Base-by-base conservation (phyloP, 2,329 filamentous ascomycete genomes). In the Rutstroemia sp. region DNA sequence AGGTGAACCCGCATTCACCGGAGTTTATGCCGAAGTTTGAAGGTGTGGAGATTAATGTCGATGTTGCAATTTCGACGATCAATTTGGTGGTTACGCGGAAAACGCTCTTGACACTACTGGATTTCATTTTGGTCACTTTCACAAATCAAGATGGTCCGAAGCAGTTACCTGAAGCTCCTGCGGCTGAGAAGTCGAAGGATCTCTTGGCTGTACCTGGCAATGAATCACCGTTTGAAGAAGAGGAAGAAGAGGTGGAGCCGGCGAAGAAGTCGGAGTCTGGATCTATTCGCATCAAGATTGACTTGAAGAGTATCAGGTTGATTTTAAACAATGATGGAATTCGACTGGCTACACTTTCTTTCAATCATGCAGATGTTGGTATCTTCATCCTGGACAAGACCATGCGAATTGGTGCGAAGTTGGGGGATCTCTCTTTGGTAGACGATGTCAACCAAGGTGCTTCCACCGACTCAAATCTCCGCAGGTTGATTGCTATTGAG, bases 271-370 rank as follows among this genome's bases (percentile, higher is more conserved):
- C 62, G 45, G 63, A 64, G 59, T 40, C 63, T 27, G 57, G 56
- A 58, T 74, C 84, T 25, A 94, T 99, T 62, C 84, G 91, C 23
- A 92, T 99, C 71, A 95, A 95, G 71, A 86, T 95, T 44, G 87
- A 96, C 60, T 75, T 99, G 60, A 95, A 95, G 74, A 92, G 88
- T 74, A 96, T 99, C 61, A 84, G 90, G 2, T 78, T 99, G 27
- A 92, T 99, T 60, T 77, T 99, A 55, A 99, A 99, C 70, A 97
- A 99, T 62, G 95, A 99, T 69, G 94, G 94, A 0, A 95, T 97
- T 57, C 84, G 94, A 25, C 79, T 99, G 27, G 94, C 94, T 27
- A 99, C 94, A 0, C 73, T 99, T 17, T 94, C 91, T 54, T 83
- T 99, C 66, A 95, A 90, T 63, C 92, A 94, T 58, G 94, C 92